Evolutionary conservation across 805 yeast genomes (phyloP), one percentile per base, ranked within the genome.

Genomic region (Kluyveromyces starmeri): DNA sequence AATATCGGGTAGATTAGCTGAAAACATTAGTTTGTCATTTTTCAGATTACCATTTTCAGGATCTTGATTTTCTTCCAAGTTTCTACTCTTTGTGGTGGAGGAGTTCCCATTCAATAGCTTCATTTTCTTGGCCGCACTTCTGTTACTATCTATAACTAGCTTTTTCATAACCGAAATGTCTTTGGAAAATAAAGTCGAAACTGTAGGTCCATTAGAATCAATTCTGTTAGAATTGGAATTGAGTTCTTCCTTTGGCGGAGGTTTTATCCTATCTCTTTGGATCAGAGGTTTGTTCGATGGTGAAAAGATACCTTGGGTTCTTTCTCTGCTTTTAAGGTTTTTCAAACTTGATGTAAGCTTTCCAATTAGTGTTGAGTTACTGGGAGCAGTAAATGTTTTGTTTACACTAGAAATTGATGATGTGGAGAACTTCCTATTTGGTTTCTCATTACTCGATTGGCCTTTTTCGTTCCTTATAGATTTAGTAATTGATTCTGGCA

Each of bases 81-180:
- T 26, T 25, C 32, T 23, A 13, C 25, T 34, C 20, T 47, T 48
- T 0, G 59, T 53, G 7, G 42, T 27, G 2, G 42, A 23, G 4
- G 54, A 24, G 8, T 35, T 36, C 0, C 61, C 62, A 7, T 54
- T 44, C 4, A 64, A 49, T 4, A 67, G 44, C 40, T 59, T 64
- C 27, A 61, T 31, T 42, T 64, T 62, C 42, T 67, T 65, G 0
- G 70, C 66, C 6, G 66, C 68, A 26, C 65, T 62, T 43, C 69
- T 59, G 4, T 48, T 45, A 11, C 68, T 59, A 36, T 67, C 70
- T 12, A 66, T 62, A 26, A 60, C 60, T 32, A 67, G 38, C 39
- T 54, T 63, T 29, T 60, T 53, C 37, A 62, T 46, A 4, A 47
- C 54, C 3, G 60, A 44, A 20, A 53, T 38, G 12, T 52, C 51